A percentile compares a stretch with the other conserved stretches of the same genome.
Conservation (phyloP, 371 early-diverging fungal genomes). For the Actinomucor elegans region DNA sequence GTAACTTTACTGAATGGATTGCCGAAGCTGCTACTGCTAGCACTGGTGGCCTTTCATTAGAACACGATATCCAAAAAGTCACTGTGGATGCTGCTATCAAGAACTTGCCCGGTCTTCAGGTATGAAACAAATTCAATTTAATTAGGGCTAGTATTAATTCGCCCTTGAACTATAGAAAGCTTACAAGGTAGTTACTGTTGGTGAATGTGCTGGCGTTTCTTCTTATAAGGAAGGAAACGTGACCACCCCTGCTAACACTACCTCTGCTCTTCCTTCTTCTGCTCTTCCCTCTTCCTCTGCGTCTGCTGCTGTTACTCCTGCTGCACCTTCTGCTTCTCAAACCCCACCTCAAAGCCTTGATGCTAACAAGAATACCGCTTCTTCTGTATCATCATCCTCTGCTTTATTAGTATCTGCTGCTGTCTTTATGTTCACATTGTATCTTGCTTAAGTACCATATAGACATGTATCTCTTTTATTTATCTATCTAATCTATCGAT, state of each 20-base stretch:
- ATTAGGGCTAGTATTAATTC: too few species aligned
- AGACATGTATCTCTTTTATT: too few species aligned
- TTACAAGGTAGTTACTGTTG: slow-evolving; percentile 45
- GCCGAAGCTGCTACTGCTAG: slow-evolving; percentile 39
- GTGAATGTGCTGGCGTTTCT: slow-evolving; percentile 35
- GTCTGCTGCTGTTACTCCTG: slow-evolving; percentile 3
- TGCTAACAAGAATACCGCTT: not conserved
- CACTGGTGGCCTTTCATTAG: slow-evolving; percentile 54
- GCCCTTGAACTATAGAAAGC: slow-evolving; percentile 31
- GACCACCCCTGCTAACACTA: slow-evolving; percentile 7
- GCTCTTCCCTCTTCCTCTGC: slow-evolving; percentile 20
- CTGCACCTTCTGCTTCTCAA: slow-evolving; percentile 2
- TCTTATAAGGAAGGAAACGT: slow-evolving; percentile 39
- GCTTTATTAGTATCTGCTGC: not conserved
- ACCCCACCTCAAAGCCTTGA: not conserved
- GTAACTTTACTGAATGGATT: slow-evolving; percentile 52
- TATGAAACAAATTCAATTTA: too few species aligned
- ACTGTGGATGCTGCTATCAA: slow-evolving; percentile 65
- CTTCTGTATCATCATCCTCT: not conserved
- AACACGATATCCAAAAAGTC: slow-evolving; percentile 53
- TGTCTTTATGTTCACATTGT: slow-evolving; percentile 1
- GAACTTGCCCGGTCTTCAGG: slow-evolving; percentile 49
- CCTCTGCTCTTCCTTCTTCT: slow-evolving; percentile 14
- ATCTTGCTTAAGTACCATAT: not conserved
- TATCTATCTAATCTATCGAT: too few species aligned